phyloP scores from a whole-genome alignment of 176 grass and related monocot species.

The Bolboschoenus planiculmis region DNA sequence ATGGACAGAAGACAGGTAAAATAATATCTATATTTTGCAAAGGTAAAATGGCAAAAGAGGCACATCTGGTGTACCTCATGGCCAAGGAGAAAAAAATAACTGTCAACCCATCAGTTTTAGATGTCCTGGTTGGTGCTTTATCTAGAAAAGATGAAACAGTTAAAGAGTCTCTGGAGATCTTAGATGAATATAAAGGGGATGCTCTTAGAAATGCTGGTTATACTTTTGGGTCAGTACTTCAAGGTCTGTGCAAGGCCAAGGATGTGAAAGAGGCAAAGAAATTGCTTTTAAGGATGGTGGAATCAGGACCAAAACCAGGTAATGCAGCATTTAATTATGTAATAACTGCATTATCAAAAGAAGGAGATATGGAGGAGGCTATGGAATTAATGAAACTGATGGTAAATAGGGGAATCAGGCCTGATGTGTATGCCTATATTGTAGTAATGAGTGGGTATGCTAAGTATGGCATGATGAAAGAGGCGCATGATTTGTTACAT shows the following conservation, averaged over 20 bases:
- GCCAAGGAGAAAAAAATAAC: constrained; percentile 59
- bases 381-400: constrained; percentile 59
- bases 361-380: constrained; percentile 69
- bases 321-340: constrained; percentile 80
- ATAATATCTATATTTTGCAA: constrained; percentile 51
- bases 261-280: constrained; percentile 51
- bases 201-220: constrained; percentile 58
- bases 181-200: constrained; percentile 54
- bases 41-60: constrained; percentile 54
- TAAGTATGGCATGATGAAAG: constrained; percentile 69
- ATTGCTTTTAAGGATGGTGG: constrained; percentile 59
- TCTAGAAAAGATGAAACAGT: constrained; percentile 64
- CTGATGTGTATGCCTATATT: constrained; percentile 80
- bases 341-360: constrained; percentile 62
- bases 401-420: constrained; percentile 49
- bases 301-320: constrained; percentile 65
- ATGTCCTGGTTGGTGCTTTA: constrained; percentile 44
- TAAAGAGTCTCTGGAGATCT: constrained; percentile 44
- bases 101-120: constrained; percentile 34
- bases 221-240: constrained; percentile 57
- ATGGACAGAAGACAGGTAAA: constrained; percentile 44
- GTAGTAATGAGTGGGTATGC: constrained; percentile 83
- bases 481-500: constrained; percentile 61
- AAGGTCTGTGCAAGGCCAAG: constrained; percentile 60
- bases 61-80: constrained; percentile 51